These are phyloP conservation scores for Cryphonectria carpinicola DNA, from an alignment of 2,329 filamentous ascomycete species.

Conservation along the genomic window DNA sequence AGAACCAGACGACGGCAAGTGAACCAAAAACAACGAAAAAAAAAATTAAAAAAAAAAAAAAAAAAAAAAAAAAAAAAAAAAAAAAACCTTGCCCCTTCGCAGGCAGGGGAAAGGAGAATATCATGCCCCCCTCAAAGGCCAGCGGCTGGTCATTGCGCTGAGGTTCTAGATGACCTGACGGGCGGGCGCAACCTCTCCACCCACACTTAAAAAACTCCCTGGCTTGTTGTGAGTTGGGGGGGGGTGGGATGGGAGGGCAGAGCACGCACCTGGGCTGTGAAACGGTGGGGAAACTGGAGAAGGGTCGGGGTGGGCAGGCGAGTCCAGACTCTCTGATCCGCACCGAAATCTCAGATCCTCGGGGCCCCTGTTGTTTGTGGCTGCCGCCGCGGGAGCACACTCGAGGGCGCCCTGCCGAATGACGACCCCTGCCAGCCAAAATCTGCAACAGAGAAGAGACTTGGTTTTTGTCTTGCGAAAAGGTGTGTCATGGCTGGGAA, in stretches of 20 bases:
- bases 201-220: slow-evolving; percentile 7
- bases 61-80: no score
- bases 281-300: slow-evolving; percentile 29
- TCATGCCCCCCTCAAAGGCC: not conserved
- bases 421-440: not conserved
- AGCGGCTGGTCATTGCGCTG: slow-evolving; percentile 15
- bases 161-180: slow-evolving; percentile 20
- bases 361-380: slow-evolving; percentile 11
- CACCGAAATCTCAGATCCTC: slow-evolving; percentile 25
- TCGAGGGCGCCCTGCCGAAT: not conserved
- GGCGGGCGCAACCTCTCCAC: slow-evolving; percentile 7
- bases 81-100: not conserved
- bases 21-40: no score
- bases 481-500: not conserved
- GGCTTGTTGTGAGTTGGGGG: not conserved
- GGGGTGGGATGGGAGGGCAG: not conserved
- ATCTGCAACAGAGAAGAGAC: not conserved
- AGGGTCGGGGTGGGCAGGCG: slow-evolving; percentile 3
- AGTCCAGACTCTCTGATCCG: slow-evolving; percentile 27
- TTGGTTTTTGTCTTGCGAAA: not conserved
- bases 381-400: not conserved
- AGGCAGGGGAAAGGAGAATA: slow-evolving; percentile 4
- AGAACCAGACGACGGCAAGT: no score
- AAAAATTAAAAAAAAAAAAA: no score
- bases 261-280: not conserved